Base-by-base conservation (phyloP, 768 basidiomycete species). In the Baorangia bicolor region DNA sequence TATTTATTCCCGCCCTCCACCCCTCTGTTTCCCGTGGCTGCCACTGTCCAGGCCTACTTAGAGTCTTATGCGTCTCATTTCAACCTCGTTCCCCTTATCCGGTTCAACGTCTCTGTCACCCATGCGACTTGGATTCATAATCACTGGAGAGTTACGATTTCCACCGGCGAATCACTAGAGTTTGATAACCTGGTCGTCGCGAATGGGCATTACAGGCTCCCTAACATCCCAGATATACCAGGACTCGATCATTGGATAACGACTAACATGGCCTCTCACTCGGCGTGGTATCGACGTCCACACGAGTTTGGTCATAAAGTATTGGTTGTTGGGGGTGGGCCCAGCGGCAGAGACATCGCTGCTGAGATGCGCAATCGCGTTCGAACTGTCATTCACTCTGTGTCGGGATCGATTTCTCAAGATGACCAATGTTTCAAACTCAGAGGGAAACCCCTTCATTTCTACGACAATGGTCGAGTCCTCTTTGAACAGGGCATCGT, bases 171-270 rank as follows among this genome's bases (percentile, higher is more conserved):
- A 38, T 53, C 58, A 13, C 53, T 70, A 18, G 51, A 68, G 1
- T 90, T 84, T 58, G 87, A 93, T 61, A 74, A 82, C n/a, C 66
- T 93, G 35, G 68, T 93, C 28, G 77, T 91, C 28, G 87, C 87
- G 40, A 92, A 89, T 55, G 92, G 92, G 0, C 90, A 91, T 65
- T 85, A 88, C 66, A 77, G 76, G 39, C 61, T 79, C 10, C 92
- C 92, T 2, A 79, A 81, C 20, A 80, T 83, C 54, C 90, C 90
- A 3, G 55, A 71, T 40, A 77, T 77, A 10, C 81, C 84, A 4
- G 90, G 91, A 1, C 63, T 92, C 6, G 67, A 72, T 13, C 56
- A 70, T 12, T 92, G 91, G 90, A 62, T 85, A 2, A 68, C 67
- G 1, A 60, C 70, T 5, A 74, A 78, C 23, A 80, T 73, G 51